These are phyloP conservation scores for Cryphonectria naterciae DNA, from an alignment of 2,329 filamentous ascomycete genomes.

Conservation along the genomic window DNA sequence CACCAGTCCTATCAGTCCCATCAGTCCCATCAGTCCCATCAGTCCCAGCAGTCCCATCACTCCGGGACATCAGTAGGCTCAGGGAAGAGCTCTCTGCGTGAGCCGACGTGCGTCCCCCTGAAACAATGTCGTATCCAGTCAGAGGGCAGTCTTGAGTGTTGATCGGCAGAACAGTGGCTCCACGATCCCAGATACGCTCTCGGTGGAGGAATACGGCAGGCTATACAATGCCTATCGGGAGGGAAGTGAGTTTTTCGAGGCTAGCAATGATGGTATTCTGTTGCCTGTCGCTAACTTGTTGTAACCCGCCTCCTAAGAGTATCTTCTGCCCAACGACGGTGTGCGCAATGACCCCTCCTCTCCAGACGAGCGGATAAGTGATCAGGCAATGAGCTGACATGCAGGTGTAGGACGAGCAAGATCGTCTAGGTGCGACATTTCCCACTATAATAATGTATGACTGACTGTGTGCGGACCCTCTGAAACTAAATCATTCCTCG, in stretches of 20 bases:
- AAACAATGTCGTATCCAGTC: background rate
- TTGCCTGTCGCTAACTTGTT: background rate
- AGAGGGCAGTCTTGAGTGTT: background rate
- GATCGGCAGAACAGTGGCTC: slow-evolving; percentile 1
- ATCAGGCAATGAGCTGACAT: background rate
- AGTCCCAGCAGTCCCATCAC: background rate
- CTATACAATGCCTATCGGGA: slow-evolving; percentile 20
- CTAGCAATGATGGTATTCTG: background rate
- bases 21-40: slow-evolving; percentile 1
- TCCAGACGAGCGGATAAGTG: too few relatives aligned
- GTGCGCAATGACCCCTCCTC: background rate
- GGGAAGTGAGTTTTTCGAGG: slow-evolving; percentile 11
- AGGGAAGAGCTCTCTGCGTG: slow-evolving; percentile 1
- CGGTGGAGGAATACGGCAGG: slow-evolving; percentile 17
- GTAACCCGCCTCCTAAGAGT: background rate
- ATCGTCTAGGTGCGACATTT: slow-evolving; percentile 12
- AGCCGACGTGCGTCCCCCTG: slow-evolving; percentile 1
- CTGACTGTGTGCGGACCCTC: background rate
- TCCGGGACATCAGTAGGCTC: slow-evolving; percentile 5
- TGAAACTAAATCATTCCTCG: background rate
- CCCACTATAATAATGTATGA: background rate
- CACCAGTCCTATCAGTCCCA: background rate
- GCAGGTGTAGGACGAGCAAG: slow-evolving; percentile 14
- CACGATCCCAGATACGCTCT: slow-evolving; percentile 18
- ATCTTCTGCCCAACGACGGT: slow-evolving; percentile 22